Evolutionary conservation across 2,329 filamentous ascomycete genomes (phyloP).

Genomic region (Kalaharituber pfeilii): DNA sequence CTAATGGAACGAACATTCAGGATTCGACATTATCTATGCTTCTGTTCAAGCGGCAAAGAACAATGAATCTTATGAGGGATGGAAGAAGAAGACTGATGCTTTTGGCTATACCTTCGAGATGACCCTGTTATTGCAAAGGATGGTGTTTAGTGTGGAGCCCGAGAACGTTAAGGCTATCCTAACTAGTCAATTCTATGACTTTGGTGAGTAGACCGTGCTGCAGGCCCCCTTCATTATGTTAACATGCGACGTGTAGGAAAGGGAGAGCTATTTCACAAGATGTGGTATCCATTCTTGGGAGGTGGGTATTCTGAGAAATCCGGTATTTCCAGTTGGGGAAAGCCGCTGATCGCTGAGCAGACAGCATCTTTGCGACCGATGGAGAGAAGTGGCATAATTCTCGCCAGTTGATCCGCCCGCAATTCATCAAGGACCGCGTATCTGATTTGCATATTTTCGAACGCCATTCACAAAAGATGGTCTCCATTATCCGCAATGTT

Average conservation of each 20-base stretch:
- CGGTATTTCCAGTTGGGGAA: not conserved
- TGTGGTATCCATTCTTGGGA: constrained; percentile 61
- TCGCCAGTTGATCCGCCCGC: constrained; percentile 65
- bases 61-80: constrained; percentile 44
- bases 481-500: constrained; percentile 44
- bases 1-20: constrained; percentile 27
- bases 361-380: constrained; percentile 67
- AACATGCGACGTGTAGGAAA: constrained; percentile 35
- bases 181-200: constrained; percentile 73
- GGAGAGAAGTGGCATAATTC: constrained; percentile 61
- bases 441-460: constrained; percentile 71
- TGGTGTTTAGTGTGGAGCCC: constrained; percentile 61
- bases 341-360: constrained; percentile 18
- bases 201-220: constrained; percentile 28
- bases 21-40: constrained; percentile 46
- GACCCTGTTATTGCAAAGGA: constrained; percentile 37
- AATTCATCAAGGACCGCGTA: constrained; percentile 72
- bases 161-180: constrained; percentile 85
- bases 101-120: constrained; percentile 43
- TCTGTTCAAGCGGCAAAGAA: constrained; percentile 36
- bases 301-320: not conserved
- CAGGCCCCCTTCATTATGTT: not conserved
- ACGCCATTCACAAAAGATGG: constrained; percentile 54
- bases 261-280: constrained; percentile 52
- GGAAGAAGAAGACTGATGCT: constrained; percentile 37